Conservation (phyloP, 1,139 yeast species). For the Debaryomyces udenii region DNA sequence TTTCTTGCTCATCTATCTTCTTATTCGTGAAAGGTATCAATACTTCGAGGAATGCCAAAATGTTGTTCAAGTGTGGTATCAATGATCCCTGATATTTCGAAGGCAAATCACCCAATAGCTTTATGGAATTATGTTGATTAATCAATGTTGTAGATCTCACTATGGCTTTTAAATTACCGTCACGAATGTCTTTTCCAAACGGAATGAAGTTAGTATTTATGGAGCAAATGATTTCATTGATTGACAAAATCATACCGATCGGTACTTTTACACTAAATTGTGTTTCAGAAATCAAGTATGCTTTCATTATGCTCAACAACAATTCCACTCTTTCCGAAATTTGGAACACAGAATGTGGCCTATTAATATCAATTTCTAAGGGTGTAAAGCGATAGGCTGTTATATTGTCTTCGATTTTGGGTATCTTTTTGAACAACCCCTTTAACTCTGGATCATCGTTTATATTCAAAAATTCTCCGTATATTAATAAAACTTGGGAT, state of each 20-base stretch:
- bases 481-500: constrained; percentile 54
- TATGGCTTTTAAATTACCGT: constrained; percentile 45
- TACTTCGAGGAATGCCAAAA: constrained; percentile 56
- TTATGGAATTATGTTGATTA: constrained; percentile 48
- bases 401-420: constrained; percentile 24
- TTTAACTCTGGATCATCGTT: constrained; percentile 53
- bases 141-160: constrained; percentile 44
- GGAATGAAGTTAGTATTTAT: constrained; percentile 57
- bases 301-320: constrained; percentile 46
- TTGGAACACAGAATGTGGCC: constrained; percentile 51
- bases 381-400: constrained; percentile 36
- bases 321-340: constrained; percentile 54
- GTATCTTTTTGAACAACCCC: constrained; percentile 36
- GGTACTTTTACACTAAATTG: constrained; percentile 57
- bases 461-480: constrained; percentile 59
- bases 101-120: constrained; percentile 42
- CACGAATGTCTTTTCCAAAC: constrained; percentile 60
- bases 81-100: constrained; percentile 45
- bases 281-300: constrained; percentile 50
- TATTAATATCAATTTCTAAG: constrained; percentile 59
- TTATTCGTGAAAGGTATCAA: constrained; percentile 53
- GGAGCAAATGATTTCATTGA: constrained; percentile 55
- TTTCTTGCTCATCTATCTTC: constrained; percentile 32
- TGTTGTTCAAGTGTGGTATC: constrained; percentile 50
- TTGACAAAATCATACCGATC: constrained; percentile 51